Evolutionary conservation across 805 yeast species (phyloP), one percentile per base, ranked within the genome.

Genomic region (Candida anglica): DNA sequence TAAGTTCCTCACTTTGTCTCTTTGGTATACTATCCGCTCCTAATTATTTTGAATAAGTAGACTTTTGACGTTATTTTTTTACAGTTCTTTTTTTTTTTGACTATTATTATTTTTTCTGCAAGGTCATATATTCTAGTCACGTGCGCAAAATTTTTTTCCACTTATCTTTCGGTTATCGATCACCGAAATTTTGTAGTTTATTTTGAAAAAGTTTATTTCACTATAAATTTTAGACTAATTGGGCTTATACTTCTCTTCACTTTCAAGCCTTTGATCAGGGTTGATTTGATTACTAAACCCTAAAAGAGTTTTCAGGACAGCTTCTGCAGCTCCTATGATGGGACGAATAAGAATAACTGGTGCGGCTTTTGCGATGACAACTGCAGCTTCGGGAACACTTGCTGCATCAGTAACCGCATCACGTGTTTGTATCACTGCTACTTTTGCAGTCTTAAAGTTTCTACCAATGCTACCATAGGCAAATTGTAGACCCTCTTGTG

Each of bases 261-360:
- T 66, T 38, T 75, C 77, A 26, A 61, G 53, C 33, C 74, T 67
- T 40, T 79, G 77, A 15, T 68, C 67, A 2, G 88, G 81, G 52
- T 86, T 91, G 21, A 89, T 60, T 41, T 81, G 83, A 52, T 87
- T 88, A 26, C 87, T 79, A 6, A 89, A 69, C 1, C 98, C 98
- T 62, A 86, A 72, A 32, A 89, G 64, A 0, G 95, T 73, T 48
- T 79, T 84, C 5, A 91, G 81, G 5, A 89, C 69, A 0, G 95
- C 95, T 53, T 87, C 96, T 0, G 96, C 84, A 0, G 95, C 87
- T 2, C 97, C 98, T 46, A 89, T 87, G 41, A 87, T 71, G 2
- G 97, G 96, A 27, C 96, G 58, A 2, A 89, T 69, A 11, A 89
- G 57, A 14, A 86, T 80, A 11, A 86, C 76, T 0, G 97, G 97